Conservation (phyloP, 495 filamentous ascomycete species). For the Podospora appendiculata region DNA sequence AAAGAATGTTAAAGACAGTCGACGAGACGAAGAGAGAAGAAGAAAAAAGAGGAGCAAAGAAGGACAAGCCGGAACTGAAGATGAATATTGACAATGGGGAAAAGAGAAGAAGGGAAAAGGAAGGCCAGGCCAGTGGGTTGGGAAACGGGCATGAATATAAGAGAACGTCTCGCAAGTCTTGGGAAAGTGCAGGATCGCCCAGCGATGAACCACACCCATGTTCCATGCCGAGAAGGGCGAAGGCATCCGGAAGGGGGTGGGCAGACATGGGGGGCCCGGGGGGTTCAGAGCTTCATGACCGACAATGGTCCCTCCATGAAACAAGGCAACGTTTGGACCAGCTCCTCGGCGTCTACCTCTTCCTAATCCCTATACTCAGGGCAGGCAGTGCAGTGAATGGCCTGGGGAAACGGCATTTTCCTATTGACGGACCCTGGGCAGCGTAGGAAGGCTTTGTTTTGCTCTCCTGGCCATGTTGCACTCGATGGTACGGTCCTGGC, state of each 20-base stretch:
- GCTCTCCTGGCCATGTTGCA: too few species aligned
- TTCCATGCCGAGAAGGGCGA: neutral
- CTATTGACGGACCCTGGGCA: too few species aligned
- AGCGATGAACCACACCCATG: conserved; percentile 10
- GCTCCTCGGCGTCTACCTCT: conserved; percentile 10
- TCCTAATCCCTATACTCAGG: too few species aligned
- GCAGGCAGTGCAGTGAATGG: too few species aligned
- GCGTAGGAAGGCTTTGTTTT: too few species aligned
- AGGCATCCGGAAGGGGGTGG: conserved; percentile 10
- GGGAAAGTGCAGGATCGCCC: conserved; percentile 22
- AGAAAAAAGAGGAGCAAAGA: conserved; percentile 12
- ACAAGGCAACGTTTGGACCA: conserved; percentile 25
- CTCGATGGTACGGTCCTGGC: too few species aligned
- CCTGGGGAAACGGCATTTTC: too few species aligned
- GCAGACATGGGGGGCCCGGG: conserved; percentile 10
- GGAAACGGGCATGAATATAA: conserved; percentile 23
- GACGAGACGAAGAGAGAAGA: neutral
- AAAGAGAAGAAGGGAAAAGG: conserved; percentile 20
- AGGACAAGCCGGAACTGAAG: conserved; percentile 6
- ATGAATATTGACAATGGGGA: conserved; percentile 16
- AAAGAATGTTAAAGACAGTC: conserved; percentile 13
- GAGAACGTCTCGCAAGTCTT: conserved; percentile 5
- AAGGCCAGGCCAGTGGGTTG: conserved; percentile 12
- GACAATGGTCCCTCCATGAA: conserved; percentile 13
- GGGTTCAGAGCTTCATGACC: conserved; percentile 6